These are phyloP conservation scores for Blastocystis sp. DNA, from an alignment of 352 stramenopile species.

Conservation along the genomic window DNA sequence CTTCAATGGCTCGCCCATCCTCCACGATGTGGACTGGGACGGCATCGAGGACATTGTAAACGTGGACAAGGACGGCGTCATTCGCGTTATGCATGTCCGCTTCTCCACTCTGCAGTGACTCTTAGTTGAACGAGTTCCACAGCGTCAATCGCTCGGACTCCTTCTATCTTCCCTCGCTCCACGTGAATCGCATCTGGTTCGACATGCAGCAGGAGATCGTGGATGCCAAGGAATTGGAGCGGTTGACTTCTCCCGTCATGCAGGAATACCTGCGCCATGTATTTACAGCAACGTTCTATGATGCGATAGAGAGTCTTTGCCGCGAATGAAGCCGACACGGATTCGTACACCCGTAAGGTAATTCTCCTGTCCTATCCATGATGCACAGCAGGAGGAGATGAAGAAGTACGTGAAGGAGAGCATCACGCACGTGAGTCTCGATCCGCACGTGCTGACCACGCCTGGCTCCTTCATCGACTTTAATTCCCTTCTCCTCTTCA, in stretches of 20 bases:
- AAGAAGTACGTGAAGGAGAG: conserved; percentile 19
- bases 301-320: background rate
- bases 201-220: background rate
- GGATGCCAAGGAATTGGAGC: background rate
- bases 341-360: background rate
- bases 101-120: background rate
- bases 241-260: background rate
- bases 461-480: background rate
- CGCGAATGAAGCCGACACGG: conserved; percentile 2
- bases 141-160: background rate
- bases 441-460: conserved; percentile 38
- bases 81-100: conserved; percentile 28
- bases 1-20: conserved; percentile 24
- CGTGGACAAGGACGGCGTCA: background rate
- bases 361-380: background rate
- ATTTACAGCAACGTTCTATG: background rate
- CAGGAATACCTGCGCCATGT: background rate
- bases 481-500: conserved; percentile 8
- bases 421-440: background rate
- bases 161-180: background rate
- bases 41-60: conserved; percentile 45
- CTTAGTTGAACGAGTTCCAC: conserved; percentile 17
- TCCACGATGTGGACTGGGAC: conserved; percentile 8
- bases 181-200: conserved; percentile 46
- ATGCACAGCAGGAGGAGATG: background rate